Evolutionary conservation across 2,329 filamentous ascomycete genomes (phyloP).

Genomic region (Xylaria sp.): DNA sequence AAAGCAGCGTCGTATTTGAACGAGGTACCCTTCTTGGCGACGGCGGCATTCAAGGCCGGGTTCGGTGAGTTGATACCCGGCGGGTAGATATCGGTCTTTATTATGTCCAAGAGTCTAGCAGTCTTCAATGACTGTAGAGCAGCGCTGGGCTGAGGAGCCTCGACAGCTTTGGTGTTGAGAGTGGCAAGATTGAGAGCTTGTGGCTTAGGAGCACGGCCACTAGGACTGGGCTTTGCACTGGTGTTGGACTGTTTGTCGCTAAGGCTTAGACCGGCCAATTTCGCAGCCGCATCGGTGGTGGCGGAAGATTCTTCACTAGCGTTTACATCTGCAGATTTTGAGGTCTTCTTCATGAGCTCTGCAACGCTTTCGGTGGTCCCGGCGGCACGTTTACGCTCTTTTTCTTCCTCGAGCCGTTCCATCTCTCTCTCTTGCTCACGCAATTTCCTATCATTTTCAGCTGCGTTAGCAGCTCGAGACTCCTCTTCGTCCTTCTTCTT

Average conservation of each 20-base stretch:
- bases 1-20: constrained; percentile 98
- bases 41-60: constrained; percentile 84
- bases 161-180: constrained; percentile 84
- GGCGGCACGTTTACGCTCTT: constrained; percentile 65
- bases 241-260: constrained; percentile 61
- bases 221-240: constrained; percentile 61
- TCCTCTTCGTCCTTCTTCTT: constrained; percentile 56
- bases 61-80: constrained; percentile 87
- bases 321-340: constrained; percentile 51
- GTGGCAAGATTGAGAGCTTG: constrained; percentile 85
- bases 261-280: constrained; percentile 64
- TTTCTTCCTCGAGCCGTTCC: constrained; percentile 77
- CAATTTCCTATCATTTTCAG: constrained; percentile 72
- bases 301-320: constrained; percentile 55
- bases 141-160: constrained; percentile 91
- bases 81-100: constrained; percentile 84
- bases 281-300: constrained; percentile 56
- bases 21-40: constrained; percentile 79
- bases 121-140: constrained; percentile 94
- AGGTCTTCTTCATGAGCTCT: constrained; percentile 59
- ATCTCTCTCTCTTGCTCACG: constrained; percentile 78
- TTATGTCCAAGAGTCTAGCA: constrained; percentile 84
- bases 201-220: constrained; percentile 75
- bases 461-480: constrained; percentile 58
- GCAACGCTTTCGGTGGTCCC: constrained; percentile 60